A percentile compares a stretch with the other conserved stretches of the same genome.
phyloP scores from a whole-genome alignment of 129 eudicot species.

The Escallonia herrerae region DNA sequence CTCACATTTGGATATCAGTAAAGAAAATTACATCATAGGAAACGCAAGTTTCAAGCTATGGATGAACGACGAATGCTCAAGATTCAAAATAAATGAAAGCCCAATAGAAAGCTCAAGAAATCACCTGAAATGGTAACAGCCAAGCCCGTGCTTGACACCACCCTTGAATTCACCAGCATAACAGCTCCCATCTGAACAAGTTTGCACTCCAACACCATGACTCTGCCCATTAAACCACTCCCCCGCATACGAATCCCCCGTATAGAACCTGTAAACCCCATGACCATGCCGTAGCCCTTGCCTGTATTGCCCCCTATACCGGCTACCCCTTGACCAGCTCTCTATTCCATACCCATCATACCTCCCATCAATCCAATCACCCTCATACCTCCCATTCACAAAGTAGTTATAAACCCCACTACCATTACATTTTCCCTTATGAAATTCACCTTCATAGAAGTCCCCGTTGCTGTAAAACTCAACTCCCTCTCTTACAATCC shows the following conservation, averaged over 20 bases:
- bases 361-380: conserved; percentile 85
- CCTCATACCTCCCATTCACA: conserved; percentile 83
- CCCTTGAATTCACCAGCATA: conserved; percentile 66
- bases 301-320: conserved; percentile 69
- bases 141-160: conserved; percentile 86
- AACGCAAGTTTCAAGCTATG: too few species aligned
- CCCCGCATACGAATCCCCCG: conserved; percentile 74
- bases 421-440: conserved; percentile 76
- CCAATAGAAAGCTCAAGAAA: background rate
- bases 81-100: conserved; percentile 1
- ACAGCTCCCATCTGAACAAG: conserved; percentile 78
- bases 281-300: conserved; percentile 75
- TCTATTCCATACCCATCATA: conserved; percentile 88
- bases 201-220: conserved; percentile 72
- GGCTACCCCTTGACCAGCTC: conserved; percentile 83
- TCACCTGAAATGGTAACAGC: conserved; percentile 87
- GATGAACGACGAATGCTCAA: background rate
- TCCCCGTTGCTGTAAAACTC: conserved; percentile 84
- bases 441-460: conserved; percentile 81
- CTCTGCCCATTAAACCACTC: conserved; percentile 87
- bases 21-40: too few species aligned
- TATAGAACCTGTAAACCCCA: conserved; percentile 72
- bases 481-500: conserved; percentile 35
- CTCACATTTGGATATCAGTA: too few species aligned
- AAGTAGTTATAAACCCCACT: conserved; percentile 81